These are phyloP conservation scores for Trypanosoma rangeli DNA, from an alignment of 208 protist genomes.

Conservation along the genomic window DNA sequence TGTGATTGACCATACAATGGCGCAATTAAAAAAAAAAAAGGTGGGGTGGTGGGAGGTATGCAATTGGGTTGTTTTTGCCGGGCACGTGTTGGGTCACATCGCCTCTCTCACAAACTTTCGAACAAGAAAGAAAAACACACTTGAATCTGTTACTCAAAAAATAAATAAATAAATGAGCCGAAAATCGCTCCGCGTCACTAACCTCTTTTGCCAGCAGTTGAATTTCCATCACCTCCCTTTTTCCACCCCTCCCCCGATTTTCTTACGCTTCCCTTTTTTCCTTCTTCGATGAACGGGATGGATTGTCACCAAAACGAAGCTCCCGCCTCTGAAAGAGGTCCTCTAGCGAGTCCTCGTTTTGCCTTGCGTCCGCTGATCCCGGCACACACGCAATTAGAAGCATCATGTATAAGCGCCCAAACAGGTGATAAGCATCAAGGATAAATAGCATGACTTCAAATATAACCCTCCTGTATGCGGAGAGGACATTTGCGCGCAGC, in stretches of 20 bases:
- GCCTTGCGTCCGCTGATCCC: not conserved
- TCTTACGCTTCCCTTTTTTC: not conserved
- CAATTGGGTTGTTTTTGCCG: too few species aligned
- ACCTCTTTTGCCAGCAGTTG: not conserved
- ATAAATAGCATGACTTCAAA: constrained; percentile 44
- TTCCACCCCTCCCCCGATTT: not conserved
- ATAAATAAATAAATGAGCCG: too few species aligned
- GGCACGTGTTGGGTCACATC: too few species aligned
- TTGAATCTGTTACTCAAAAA: too few species aligned
- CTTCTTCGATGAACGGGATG: not conserved
- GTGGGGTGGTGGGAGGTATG: too few species aligned
- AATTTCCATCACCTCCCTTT: not conserved
- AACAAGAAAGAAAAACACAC: too few species aligned
- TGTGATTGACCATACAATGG: too few species aligned
- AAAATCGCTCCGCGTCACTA: not conserved
- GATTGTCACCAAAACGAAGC: constrained; percentile 6
- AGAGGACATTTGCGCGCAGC: constrained; percentile 1
- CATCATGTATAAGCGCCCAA: constrained; percentile 48
- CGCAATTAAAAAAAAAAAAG: too few species aligned
- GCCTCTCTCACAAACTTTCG: too few species aligned
- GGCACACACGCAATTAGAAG: constrained; percentile 25
- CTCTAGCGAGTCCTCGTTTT: constrained; percentile 37
- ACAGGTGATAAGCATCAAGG: constrained; percentile 33
- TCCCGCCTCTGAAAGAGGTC: constrained; percentile 35
- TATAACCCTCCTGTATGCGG: constrained; percentile 35